Percentiles rank a stretch among this genome's conserved stretches.
Conservation (phyloP, 2,329 filamentous ascomycete species). For the Phaeosphaeria sp. region DNA sequence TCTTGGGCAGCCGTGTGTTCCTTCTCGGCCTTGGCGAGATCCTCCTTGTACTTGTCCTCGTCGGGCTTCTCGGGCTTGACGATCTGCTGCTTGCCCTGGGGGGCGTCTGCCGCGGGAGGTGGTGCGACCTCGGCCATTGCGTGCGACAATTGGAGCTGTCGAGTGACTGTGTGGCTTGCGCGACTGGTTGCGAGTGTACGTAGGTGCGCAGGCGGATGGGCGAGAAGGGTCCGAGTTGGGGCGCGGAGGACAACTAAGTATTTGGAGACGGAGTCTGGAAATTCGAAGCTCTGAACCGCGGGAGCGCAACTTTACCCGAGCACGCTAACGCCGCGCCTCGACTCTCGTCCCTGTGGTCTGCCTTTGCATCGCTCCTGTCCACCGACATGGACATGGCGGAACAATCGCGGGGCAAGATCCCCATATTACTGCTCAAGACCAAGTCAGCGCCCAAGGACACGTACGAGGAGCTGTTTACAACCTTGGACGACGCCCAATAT, state of each 20-base stretch:
- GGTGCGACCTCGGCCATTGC: slow-evolving; percentile 49
- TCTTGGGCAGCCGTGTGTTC: slow-evolving; percentile 80
- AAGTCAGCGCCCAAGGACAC: slow-evolving; percentile 73
- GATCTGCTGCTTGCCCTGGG: slow-evolving; percentile 46
- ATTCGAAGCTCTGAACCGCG: slow-evolving; percentile 27
- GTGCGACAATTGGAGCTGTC: slow-evolving; percentile 26
- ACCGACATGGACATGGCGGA: slow-evolving; percentile 27
- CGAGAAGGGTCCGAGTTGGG: slow-evolving; percentile 2
- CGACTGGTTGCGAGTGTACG: slow-evolving; percentile 9
- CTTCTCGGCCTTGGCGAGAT: slow-evolving; percentile 83
- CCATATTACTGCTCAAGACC: slow-evolving; percentile 79
- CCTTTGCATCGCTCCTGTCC: slow-evolving; percentile 4
- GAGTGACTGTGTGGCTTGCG: slow-evolving; percentile 19
- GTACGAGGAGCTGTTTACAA: slow-evolving; percentile 72
- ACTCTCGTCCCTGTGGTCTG: background rate
- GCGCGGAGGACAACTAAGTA: slow-evolving; percentile 25
- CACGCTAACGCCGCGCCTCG: slow-evolving; percentile 1
- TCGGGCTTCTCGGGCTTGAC: slow-evolving; percentile 84
- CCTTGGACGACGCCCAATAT: slow-evolving; percentile 57
- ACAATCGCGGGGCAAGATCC: slow-evolving; percentile 42
- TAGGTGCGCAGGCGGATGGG: background rate
- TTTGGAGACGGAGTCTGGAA: slow-evolving; percentile 19
- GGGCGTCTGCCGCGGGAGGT: slow-evolving; percentile 43
- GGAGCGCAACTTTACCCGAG: slow-evolving; percentile 32
- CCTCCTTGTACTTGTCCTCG: slow-evolving; percentile 81